Evolutionary conservation across 1,284 basidiomycete species (phyloP), one percentile per base, ranked within the genome.

Genomic region (Earliella scabrosa): DNA sequence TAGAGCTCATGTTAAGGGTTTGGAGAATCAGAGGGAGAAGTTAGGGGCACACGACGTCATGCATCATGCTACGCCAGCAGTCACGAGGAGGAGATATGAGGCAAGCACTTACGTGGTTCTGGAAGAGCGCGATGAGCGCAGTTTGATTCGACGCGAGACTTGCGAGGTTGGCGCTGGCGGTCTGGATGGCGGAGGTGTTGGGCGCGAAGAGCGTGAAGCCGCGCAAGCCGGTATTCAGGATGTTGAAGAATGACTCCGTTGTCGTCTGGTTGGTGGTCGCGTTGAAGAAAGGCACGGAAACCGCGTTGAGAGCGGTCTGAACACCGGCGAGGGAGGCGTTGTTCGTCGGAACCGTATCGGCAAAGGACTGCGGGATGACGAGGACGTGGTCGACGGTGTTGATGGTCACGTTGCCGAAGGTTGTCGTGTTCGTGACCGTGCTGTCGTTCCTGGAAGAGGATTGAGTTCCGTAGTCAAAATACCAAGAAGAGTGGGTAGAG

Each of bases 151-250:
- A 71, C 20, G 68, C 70, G 58, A 85, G 62, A 23, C 71, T 54
- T 2, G 73, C 61, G 9, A 79, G 64, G 4, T 69, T 65, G 24
- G 71, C 60, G 13, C 67, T 63, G 0, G 76, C 73, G 0, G 72
- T 73, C 29, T 65, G 56, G 40, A 90, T 61, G 2, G 84, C 87
- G 2, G 70, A 70, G 61, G 86, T 76, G 56, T 74, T 78, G 1
- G 90, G 90, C 1, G 85, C 83, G 68, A 93, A 92, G 45, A 92
- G 65, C 1, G 91, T 93, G 58, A 88, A 79, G 4, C 89, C 90
- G n/a, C 65, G 69, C 4, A 75, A 58, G 10, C 60, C 66, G 1
- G 61, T 58, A 61, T 73, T 71, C 18, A 86, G 58, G 29, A 74
- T 64, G 21, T 74, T 64, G 24, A 80, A 70, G n/a, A 83, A 63